Base-by-base conservation (phyloP, 1,139 yeast genomes). In the Pichia sp. region DNA sequence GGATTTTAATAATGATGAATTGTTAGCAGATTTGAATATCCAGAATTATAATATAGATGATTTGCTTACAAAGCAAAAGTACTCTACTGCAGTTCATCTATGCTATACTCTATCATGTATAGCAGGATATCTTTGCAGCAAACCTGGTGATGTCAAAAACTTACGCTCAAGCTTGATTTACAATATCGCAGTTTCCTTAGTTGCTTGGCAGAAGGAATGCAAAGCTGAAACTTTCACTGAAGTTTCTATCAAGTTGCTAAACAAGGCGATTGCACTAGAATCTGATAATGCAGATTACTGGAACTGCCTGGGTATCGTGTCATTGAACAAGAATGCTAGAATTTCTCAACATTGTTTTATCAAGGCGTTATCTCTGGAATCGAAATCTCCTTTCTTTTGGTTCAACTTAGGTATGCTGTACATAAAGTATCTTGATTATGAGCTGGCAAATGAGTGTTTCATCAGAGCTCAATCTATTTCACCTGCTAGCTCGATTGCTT, bases 311-410 rank as follows among this genome's bases (percentile, higher is more conserved):
- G 99, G 98, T 11, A 59, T 59, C 30, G 76, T 75, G 51, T 73
- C 84, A 0, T 76, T 84, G 49, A 72, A 81, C 1, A 68, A 74
- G 5, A 86, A 83, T 62, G 85, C 93, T 0, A 79, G 79, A 52
- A 87, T 90, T 7, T 77, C 97, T 0, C 99, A 93, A 68, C 99
- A 93, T 70, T 90, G 97, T 67, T 89, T 87, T 63, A 87, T 95
- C 61, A 86, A 89, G 59, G 93, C 97, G 0, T 72, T 84, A 2
- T 76, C 89, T 0, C 70, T 90, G 47, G 85, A 87, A 53, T 80
- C 87, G 4, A 80, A 82, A 55, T 89, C 88, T 59, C 80, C 86
- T 1, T 72, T 73, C 29, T 79, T 85, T 6, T 93, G 97, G 97
- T 79, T 84, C 16, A 89, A 90, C 62, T 73, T 93, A 56, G 97